These are phyloP conservation scores for Apophysomyces trapeziformis DNA, from an alignment of 371 early-diverging fungal genomes.

Conservation along the genomic window DNA sequence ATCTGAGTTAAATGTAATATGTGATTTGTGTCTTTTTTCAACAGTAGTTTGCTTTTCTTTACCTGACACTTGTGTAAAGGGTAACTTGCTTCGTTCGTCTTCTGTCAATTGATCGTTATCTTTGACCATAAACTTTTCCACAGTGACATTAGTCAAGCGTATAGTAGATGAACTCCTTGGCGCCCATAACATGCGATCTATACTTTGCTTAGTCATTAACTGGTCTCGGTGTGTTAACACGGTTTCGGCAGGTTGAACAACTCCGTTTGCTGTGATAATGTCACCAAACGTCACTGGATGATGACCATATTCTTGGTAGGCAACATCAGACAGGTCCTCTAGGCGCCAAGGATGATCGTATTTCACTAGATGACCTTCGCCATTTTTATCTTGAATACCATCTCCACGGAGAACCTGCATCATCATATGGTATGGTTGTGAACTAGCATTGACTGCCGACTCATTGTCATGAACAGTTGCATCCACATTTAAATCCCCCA, in stretches of 20 bases:
- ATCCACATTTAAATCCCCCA: constrained; percentile 85
- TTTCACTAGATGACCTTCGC: constrained; percentile 20
- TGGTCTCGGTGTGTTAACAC: constrained; percentile 61
- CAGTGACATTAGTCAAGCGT: constrained; percentile 15
- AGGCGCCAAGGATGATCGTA: constrained; percentile 32
- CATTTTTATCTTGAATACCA: constrained; percentile 32
- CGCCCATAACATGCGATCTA: constrained; percentile 71
- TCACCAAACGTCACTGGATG: constrained; percentile 85
- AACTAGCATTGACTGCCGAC: constrained; percentile 40
- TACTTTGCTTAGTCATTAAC: constrained; percentile 59
- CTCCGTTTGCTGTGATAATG: constrained; percentile 32
- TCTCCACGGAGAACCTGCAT: constrained; percentile 66
- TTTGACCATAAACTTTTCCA: constrained; percentile 46
- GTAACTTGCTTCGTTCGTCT: constrained; percentile 12
- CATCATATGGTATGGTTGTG: constrained; percentile 68
- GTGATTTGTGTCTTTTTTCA: not conserved
- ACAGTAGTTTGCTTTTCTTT: not conserved
- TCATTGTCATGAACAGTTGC: constrained; percentile 59
- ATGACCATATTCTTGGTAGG: constrained; percentile 56
- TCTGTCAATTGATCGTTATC: constrained; percentile 29
- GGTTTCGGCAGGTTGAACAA: constrained; percentile 61
- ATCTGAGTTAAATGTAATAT: constrained; percentile 10
- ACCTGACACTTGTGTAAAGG: constrained; percentile 32
- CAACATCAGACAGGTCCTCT: constrained; percentile 51
- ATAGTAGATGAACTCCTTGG: constrained; percentile 14